A percentile compares a stretch with the other conserved stretches of the same genome.
These are phyloP conservation scores for Ogataea ganodermae DNA, from an alignment of 805 yeast species.

Conservation along the genomic window DNA sequence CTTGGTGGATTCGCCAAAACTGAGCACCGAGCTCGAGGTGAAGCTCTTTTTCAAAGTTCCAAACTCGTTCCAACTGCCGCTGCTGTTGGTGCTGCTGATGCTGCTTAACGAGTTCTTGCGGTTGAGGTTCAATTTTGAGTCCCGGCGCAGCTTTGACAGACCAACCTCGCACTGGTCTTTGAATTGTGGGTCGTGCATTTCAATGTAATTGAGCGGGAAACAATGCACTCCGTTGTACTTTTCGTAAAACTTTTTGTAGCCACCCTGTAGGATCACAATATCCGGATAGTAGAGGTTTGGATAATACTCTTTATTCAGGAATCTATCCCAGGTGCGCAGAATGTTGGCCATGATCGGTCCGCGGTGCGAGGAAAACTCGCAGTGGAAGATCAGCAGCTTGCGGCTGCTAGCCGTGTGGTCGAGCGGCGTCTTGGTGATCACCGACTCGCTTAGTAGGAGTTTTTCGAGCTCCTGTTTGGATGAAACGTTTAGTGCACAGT, in stretches of 20 bases:
- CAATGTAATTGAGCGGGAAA: constrained; percentile 76
- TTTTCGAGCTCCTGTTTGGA: constrained; percentile 69
- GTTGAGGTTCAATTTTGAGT: constrained; percentile 33
- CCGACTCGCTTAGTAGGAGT: constrained; percentile 40
- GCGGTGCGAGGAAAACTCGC: constrained; percentile 89
- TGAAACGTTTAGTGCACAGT: constrained; percentile 76
- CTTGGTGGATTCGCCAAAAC: constrained; percentile 26
- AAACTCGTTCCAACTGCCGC: constrained; percentile 3
- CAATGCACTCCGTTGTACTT: constrained; percentile 55
- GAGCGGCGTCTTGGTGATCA: constrained; percentile 24
- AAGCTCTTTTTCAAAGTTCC: constrained; percentile 19
- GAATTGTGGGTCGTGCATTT: constrained; percentile 71
- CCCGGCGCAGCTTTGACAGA: constrained; percentile 41
- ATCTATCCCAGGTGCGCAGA: constrained; percentile 80
- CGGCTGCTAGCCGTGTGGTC: constrained; percentile 30
- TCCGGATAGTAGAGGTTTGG: constrained; percentile 88
- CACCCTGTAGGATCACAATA: constrained; percentile 85
- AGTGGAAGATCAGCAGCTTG: constrained; percentile 77
- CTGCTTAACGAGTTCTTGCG: constrained; percentile 27
- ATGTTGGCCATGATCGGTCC: constrained; percentile 95
- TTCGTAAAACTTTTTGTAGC: constrained; percentile 79
- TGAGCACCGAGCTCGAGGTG: constrained; percentile 24
- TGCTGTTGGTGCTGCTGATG: constrained; percentile 4
- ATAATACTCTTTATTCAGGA: constrained; percentile 67
- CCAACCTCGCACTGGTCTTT: constrained; percentile 46